A percentile compares a stretch with the other conserved stretches of the same genome.
These are phyloP conservation scores for Solanum chiquidenum DNA, from an alignment of 257 asterid genomes.

Conservation along the genomic window DNA sequence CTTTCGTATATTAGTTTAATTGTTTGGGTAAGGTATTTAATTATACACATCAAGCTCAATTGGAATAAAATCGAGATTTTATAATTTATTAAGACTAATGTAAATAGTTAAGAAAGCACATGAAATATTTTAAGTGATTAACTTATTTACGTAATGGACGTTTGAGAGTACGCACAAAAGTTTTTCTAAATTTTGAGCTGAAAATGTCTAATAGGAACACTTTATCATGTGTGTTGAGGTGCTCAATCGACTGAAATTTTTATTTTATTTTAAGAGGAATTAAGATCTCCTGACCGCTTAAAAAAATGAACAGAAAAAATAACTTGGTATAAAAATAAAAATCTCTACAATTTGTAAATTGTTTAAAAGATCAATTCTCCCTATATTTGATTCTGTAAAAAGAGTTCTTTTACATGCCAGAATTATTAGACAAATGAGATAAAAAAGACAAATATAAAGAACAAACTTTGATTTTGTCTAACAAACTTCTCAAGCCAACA, in stretches of 20 bases:
- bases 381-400: background rate
- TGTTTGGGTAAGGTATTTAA: background rate
- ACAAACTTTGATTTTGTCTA: background rate
- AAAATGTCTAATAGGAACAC: background rate
- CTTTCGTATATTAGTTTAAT: background rate
- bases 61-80: background rate
- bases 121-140: background rate
- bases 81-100: background rate
- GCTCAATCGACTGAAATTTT: background rate
- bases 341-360: background rate
- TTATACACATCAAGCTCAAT: background rate
- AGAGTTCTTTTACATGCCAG: background rate
- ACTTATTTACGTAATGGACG: background rate
- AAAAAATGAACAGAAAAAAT: background rate
- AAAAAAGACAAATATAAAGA: background rate
- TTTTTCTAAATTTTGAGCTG: background rate
- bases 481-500: background rate
- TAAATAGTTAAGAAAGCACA: background rate
- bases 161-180: accelerated
- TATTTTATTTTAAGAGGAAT: background rate
- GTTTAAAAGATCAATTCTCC: background rate
- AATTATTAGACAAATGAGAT: background rate
- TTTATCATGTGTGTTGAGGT: background rate
- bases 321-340: background rate
- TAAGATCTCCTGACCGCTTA: background rate